These are phyloP conservation scores for Yamadazyma olivae DNA, from an alignment of 805 yeast genomes.

Conservation along the genomic window DNA sequence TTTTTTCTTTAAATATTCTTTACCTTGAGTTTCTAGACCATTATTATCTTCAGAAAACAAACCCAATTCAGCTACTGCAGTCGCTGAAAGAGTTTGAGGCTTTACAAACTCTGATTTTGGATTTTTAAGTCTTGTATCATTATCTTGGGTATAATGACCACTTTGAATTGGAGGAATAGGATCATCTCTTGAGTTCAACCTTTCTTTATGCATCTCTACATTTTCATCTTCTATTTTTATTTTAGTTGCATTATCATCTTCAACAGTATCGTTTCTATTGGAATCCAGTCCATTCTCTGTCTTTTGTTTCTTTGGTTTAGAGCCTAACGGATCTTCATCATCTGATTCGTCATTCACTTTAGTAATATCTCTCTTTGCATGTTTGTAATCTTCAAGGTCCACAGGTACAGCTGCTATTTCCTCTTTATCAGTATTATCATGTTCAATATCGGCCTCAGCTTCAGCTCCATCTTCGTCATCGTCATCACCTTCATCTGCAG, in stretches of 20 bases:
- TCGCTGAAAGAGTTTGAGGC: slow-evolving; percentile 63
- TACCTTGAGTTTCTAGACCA: slow-evolving; percentile 64
- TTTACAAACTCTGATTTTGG: slow-evolving; percentile 76
- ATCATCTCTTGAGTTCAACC: slow-evolving; percentile 25
- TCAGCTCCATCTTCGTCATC: background rate
- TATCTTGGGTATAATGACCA: slow-evolving; percentile 45
- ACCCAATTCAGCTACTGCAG: slow-evolving; percentile 60
- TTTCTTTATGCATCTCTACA: slow-evolving; percentile 6
- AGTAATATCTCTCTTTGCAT: background rate
- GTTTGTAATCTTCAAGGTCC: slow-evolving; percentile 5
- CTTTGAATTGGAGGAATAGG: slow-evolving; percentile 46
- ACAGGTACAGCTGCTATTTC: no score
- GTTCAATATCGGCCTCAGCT: background rate
- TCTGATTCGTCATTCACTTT: background rate
- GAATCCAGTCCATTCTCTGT: background rate
- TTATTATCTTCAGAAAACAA: slow-evolving; percentile 59
- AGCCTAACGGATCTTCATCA: background rate
- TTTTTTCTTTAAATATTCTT: slow-evolving; percentile 68
- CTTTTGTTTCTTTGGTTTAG: background rate
- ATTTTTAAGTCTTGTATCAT: slow-evolving; percentile 60
- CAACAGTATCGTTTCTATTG: slow-evolving; percentile 1
- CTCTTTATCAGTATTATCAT: slow-evolving; percentile 5
- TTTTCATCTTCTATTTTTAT: slow-evolving; percentile 6
- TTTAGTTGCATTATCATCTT: slow-evolving; percentile 3
- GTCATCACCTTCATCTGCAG: background rate